Percentiles rank a stretch among this genome's conserved stretches.
These are phyloP conservation scores for Suillus brevipes DNA, from an alignment of 768 basidiomycete species.

Conservation along the genomic window DNA sequence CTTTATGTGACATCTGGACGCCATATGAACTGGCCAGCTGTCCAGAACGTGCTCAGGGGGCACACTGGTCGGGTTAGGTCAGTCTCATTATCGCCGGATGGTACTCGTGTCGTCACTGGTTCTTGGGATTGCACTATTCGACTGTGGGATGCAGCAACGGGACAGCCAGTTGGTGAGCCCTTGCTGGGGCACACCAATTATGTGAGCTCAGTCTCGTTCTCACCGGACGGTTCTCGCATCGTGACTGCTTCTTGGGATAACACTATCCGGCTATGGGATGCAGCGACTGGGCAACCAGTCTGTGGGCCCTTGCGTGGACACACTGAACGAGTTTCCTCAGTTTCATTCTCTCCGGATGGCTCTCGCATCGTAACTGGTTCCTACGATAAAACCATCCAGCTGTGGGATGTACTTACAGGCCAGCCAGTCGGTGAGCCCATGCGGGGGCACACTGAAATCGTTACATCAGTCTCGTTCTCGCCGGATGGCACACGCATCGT, in stretches of 20 bases:
- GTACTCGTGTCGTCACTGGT: not conserved
- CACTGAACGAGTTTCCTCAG: not conserved
- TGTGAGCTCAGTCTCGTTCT: not conserved
- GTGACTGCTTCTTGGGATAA: not conserved
- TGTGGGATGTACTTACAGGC: not conserved
- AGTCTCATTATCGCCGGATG: not conserved
- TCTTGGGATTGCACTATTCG: not conserved
- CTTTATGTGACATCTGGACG: conserved; percentile 4
- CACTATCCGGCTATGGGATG: not conserved
- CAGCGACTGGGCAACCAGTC: not conserved
- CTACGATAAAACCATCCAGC: not conserved
- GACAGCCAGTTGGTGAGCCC: not conserved
- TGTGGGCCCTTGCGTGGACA: not conserved
- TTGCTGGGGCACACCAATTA: not conserved
- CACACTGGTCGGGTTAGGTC: not conserved
- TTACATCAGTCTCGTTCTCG: not conserved
- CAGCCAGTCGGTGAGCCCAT: not conserved
- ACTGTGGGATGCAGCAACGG: not conserved
- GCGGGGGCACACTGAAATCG: not conserved
- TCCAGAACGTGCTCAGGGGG: conserved; percentile 13
- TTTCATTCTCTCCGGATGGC: not conserved
- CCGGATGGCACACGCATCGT: not conserved
- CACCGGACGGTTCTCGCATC: not conserved
- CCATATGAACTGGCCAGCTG: conserved; percentile 17
- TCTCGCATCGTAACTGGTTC: not conserved